Evolutionary conservation across 441 rosid species (phyloP).

Genomic region (Mallotus repandus): DNA sequence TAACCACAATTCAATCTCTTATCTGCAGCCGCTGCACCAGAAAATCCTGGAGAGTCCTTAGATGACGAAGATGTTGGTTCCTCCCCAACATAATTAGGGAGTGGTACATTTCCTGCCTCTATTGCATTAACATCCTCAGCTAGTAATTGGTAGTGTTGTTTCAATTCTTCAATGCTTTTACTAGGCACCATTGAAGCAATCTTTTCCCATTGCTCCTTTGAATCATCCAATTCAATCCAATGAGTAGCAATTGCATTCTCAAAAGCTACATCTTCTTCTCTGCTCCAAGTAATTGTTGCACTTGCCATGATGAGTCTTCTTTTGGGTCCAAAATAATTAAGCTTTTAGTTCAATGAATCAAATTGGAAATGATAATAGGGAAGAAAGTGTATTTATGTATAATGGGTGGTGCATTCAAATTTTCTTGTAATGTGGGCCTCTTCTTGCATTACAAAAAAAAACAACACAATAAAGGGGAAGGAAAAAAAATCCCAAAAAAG

Average conservation of each 20-base stretch:
- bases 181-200: slow-evolving; percentile 63
- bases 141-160: slow-evolving; percentile 57
- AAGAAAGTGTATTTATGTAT: not conserved
- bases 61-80: slow-evolving; percentile 39
- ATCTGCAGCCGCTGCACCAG: slow-evolving; percentile 33
- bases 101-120: slow-evolving; percentile 59
- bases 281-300: slow-evolving; percentile 53
- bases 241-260: slow-evolving; percentile 70
- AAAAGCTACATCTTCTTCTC: slow-evolving; percentile 75
- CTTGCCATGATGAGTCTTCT: slow-evolving; percentile 43
- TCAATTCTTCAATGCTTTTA: slow-evolving; percentile 52
- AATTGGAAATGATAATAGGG: slow-evolving; percentile 20
- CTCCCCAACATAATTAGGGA: slow-evolving; percentile 60
- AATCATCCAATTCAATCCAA: slow-evolving; percentile 39
- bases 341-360: not conserved
- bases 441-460: slow-evolving; percentile 16
- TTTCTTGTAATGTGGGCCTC: slow-evolving; percentile 22
- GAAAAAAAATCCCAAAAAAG: too few relatives aligned
- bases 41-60: slow-evolving; percentile 36
- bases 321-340: not conserved
- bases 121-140: slow-evolving; percentile 69
- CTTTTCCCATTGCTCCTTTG: slow-evolving; percentile 58
- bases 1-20: slow-evolving; percentile 50
- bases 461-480: too few relatives aligned
- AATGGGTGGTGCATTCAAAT: slow-evolving; percentile 25